A percentile compares a stretch with the other conserved stretches of the same genome.
Conservation (phyloP, 2,329 filamentous ascomycete species). For the Colletotrichum graminicola region DNA sequence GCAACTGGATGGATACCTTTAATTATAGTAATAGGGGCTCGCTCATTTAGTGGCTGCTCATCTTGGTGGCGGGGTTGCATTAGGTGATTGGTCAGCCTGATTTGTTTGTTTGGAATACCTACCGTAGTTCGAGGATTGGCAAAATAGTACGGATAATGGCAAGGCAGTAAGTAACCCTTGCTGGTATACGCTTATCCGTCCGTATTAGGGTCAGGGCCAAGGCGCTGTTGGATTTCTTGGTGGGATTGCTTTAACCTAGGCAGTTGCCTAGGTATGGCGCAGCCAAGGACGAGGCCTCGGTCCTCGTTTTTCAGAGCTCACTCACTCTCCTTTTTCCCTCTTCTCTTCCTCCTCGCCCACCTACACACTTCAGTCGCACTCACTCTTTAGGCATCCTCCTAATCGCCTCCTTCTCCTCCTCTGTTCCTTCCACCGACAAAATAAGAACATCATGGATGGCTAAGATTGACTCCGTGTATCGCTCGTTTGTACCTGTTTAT, state of each 20-base stretch:
- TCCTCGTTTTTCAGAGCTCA: neutral
- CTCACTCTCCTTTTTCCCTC: neutral
- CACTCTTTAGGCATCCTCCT: neutral
- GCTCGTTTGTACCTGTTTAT: neutral
- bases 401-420: neutral
- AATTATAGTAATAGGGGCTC: neutral
- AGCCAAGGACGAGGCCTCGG: neutral
- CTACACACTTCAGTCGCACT: neutral
- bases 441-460: neutral
- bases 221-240: neutral
- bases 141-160: neutral
- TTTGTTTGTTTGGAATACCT: neutral
- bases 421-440: neutral
- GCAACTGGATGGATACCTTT: neutral
- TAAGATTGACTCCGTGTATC: neutral
- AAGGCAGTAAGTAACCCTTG: neutral
- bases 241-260: neutral
- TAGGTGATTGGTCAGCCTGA: neutral
- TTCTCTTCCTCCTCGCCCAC: no score
- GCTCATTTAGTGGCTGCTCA: neutral
- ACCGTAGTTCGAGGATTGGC: neutral
- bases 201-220: neutral
- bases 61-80: neutral
- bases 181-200: neutral
- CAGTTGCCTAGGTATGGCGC: neutral